Percentiles rank a stretch among this genome's conserved stretches.
phyloP scores from a whole-genome alignment of 192 early-diverging fungal species.

The Lobosporangium transversale region DNA sequence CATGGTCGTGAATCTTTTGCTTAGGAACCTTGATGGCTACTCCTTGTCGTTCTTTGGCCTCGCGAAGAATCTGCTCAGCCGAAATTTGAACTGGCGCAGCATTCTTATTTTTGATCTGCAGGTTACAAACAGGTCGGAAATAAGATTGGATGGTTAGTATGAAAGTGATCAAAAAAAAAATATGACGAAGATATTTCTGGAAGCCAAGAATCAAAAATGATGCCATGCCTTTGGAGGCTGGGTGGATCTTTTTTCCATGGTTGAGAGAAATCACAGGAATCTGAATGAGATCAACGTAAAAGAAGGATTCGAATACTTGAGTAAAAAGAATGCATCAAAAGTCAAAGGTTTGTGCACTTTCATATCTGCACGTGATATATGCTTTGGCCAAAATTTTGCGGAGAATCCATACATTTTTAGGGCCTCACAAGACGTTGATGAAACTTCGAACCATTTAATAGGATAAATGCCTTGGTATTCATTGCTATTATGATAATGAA shows the following conservation, averaged over 20 bases:
- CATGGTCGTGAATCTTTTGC: constrained; percentile 91
- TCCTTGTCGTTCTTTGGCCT: constrained; percentile 87
- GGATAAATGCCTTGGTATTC: too few relatives aligned
- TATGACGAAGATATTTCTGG: neutral
- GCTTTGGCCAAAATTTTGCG: too few relatives aligned
- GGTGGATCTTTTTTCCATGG: constrained; percentile 27
- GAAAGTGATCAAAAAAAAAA: neutral
- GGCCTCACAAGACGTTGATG: too few relatives aligned
- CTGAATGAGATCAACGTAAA: neutral
- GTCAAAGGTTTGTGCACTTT: too few relatives aligned
- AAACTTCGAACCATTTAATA: too few relatives aligned
- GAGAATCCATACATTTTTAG: too few relatives aligned
- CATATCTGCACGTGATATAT: too few relatives aligned
- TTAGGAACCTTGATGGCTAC: constrained; percentile 71
- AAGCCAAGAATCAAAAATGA: neutral
- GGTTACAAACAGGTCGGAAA: neutral
- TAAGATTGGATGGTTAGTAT: neutral
- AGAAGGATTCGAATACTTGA: too few relatives aligned
- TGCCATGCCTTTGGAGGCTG: constrained; percentile 25
- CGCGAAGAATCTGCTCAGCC: constrained; percentile 97
- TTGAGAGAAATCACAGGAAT: neutral
- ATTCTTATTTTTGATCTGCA: constrained; percentile 96
- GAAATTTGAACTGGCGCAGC: constrained; percentile 98
- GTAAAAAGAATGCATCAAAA: too few relatives aligned
- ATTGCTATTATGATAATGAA: too few relatives aligned